Percentiles rank a stretch among this genome's conserved stretches.
phyloP scores from a whole-genome alignment of 768 basidiomycete genomes.

The Kwoniella sp. region DNA sequence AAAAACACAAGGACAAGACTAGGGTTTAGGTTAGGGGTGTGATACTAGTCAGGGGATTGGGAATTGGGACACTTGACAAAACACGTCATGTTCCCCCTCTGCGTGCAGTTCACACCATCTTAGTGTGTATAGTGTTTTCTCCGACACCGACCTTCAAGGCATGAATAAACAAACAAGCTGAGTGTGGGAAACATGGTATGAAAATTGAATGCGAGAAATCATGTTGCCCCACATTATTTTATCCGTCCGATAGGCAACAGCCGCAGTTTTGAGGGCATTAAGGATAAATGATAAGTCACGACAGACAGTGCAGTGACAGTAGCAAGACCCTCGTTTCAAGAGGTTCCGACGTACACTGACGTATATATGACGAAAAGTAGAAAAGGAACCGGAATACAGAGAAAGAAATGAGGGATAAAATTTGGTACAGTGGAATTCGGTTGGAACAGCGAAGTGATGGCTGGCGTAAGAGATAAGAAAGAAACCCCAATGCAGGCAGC shows the following conservation, averaged over 20 bases:
- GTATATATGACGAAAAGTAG: background rate
- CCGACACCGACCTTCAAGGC: background rate
- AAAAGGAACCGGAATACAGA: background rate
- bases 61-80: too few species aligned
- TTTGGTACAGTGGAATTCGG: too few species aligned
- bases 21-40: background rate
- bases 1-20: background rate
- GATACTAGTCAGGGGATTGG: too few species aligned
- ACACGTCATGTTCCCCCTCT: background rate
- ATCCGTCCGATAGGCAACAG: background rate
- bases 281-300: background rate
- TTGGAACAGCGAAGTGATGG: too few species aligned
- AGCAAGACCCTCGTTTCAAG: background rate
- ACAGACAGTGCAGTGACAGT: background rate
- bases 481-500: too few species aligned
- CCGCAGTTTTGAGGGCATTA: background rate
- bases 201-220: constrained; percentile 6
- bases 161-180: background rate
- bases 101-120: background rate
- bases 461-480: too few species aligned
- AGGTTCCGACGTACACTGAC: background rate
- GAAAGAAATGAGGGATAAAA: too few species aligned
- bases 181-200: constrained; percentile 1
- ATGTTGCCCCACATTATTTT: background rate
- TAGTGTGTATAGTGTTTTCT: background rate